Evolutionary conservation across 768 basidiomycete genomes (phyloP), one percentile per base, ranked within the genome.

Genomic region (Phanerochaete carnosa): DNA sequence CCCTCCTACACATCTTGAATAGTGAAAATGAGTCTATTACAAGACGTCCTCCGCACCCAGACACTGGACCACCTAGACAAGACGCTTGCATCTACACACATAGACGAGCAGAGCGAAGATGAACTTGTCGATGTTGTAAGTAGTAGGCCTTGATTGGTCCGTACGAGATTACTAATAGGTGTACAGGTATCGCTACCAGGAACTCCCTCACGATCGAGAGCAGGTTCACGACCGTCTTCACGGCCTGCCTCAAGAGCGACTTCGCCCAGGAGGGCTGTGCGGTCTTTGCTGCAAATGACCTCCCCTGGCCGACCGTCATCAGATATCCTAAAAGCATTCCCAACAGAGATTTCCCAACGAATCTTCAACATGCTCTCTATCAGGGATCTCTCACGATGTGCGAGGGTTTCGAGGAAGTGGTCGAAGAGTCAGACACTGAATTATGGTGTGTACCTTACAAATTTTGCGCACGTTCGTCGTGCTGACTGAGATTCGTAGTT

Each of bases 391-490:
- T 88, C 90, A 3, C 80, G 83, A 57, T 95, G 92, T 68, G 83
- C 93, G 25, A 74, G 87, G 33, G 93, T 96, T 4, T 92, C 85
- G 50, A 87, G 83, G 73, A 90, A 93, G 74, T 97, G 95, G 95
- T 83, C 80, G 61, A 86, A 86, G 70, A 94, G 92, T 64, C 92
- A 95, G 75, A 91, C 94, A 0, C 72, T 96, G 61, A 97, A 97
- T 73, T 95, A 96, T 70, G 88, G 95, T 92, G 80, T 70, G 62
- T 65, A 29, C 22, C 19, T 19, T 37, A 37, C 8, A 39, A 43
- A 64, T 52, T 37, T 35, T 19, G 28, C 19, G 37, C 22, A 22
- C 28, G 35, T 55, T 43, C 61, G 26, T 50, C 59, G 25, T 28
- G 19, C 23, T 25, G 26, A 56, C 60, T 64, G 8, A 47, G 15